These are phyloP conservation scores for Rhizoclosmatium globosum DNA, from an alignment of 192 early-diverging fungal genomes.

Conservation along the genomic window DNA sequence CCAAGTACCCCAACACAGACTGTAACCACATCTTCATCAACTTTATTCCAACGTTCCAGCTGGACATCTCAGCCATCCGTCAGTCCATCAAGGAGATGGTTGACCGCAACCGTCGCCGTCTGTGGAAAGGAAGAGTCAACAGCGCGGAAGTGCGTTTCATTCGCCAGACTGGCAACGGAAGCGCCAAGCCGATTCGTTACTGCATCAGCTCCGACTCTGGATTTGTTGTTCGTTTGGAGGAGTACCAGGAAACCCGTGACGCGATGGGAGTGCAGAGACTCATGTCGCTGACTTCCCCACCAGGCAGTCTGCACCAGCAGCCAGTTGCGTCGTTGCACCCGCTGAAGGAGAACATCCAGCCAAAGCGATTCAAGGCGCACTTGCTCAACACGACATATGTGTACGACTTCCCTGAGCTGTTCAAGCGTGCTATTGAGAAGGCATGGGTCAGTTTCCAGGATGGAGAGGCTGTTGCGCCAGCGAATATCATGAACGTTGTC, in stretches of 20 bases:
- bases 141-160: slow-evolving; percentile 98
- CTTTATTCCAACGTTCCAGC: slow-evolving; percentile 94
- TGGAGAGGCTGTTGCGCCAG: slow-evolving; percentile 54
- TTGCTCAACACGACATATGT: slow-evolving; percentile 98
- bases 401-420: slow-evolving; percentile 98
- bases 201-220: slow-evolving; percentile 92
- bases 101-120: slow-evolving; percentile 91
- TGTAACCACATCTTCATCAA: slow-evolving; percentile 99
- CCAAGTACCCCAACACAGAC: slow-evolving; percentile 92
- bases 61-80: slow-evolving; percentile 87
- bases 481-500: slow-evolving; percentile 73
- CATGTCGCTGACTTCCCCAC: slow-evolving; percentile 77
- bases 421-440: slow-evolving; percentile 85
- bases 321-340: slow-evolving; percentile 85
- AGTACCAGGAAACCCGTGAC: slow-evolving; percentile 91
- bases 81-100: slow-evolving; percentile 86
- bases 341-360: slow-evolving; percentile 96
- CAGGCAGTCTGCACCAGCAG: slow-evolving; percentile 84
- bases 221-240: slow-evolving; percentile 89
- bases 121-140: slow-evolving; percentile 93
- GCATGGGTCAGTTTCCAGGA: slow-evolving; percentile 70
- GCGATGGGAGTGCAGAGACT: slow-evolving; percentile 82
- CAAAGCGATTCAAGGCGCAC: slow-evolving; percentile 97
- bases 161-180: slow-evolving; percentile 65
- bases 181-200: slow-evolving; percentile 86